phyloP scores from a whole-genome alignment of 495 filamentous ascomycete species.

The Xylaria nigripes region DNA sequence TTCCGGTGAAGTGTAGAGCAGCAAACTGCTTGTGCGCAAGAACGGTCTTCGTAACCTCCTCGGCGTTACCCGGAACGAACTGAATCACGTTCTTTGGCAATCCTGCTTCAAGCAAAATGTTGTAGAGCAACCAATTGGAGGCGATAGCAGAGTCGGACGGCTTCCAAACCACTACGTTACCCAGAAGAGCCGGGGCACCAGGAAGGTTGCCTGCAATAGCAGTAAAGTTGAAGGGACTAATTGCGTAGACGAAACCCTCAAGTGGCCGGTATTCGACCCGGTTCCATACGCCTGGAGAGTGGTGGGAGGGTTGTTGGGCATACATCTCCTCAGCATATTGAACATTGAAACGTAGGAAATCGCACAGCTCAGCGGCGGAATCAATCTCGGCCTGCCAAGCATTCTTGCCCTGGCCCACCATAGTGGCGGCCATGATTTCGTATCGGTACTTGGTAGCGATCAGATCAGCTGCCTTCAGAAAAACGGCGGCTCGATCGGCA shows the following conservation, averaged over 20 bases:
- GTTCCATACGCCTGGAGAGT: conserved; percentile 75
- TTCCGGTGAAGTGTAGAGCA: conserved; percentile 73
- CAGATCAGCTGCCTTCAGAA: conserved; percentile 87
- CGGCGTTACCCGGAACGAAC: conserved; percentile 72
- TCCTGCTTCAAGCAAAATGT: conserved; percentile 81
- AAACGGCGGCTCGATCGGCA: conserved; percentile 82
- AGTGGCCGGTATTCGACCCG: conserved; percentile 74
- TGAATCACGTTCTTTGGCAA: conserved; percentile 74
- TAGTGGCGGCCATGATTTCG: conserved; percentile 86
- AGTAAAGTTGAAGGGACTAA: conserved; percentile 87
- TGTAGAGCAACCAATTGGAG: conserved; percentile 66
- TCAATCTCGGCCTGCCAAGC: conserved; percentile 96
- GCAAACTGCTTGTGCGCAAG: conserved; percentile 64
- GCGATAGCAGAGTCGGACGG: conserved; percentile 71
- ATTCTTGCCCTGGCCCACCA: conserved; percentile 93
- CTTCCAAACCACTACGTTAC: conserved; percentile 87
- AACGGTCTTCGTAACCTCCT: conserved; percentile 59
- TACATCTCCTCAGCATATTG: conserved; percentile 84
- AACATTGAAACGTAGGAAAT: conserved; percentile 88
- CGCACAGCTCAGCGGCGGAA: conserved; percentile 80
- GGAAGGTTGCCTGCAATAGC: conserved; percentile 75
- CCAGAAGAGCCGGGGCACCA: conserved; percentile 64
- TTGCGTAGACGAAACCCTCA: conserved; percentile 80
- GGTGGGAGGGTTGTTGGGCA: conserved; percentile 69
- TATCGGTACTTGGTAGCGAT: conserved; percentile 86